Evolutionary conservation across 1,139 yeast species (phyloP), one percentile per base, ranked within the genome.

Genomic region (Arxiozyma bovina): DNA sequence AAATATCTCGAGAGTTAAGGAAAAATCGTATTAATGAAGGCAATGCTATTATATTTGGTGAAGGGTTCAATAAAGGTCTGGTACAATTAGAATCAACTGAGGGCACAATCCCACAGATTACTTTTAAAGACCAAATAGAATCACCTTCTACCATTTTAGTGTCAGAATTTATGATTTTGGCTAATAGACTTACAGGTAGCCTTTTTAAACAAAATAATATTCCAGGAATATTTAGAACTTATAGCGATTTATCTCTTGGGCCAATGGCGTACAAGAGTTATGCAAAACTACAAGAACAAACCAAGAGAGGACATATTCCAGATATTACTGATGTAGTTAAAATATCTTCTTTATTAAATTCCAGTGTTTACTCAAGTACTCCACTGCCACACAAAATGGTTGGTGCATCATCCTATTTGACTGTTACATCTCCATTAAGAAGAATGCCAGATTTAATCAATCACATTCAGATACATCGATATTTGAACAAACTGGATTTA

Each of bases 351-450:
- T 61, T 72, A 56, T 55, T 78, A 66, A 64, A 74, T 17, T 72
- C 74, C 41, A 76, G 82, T 23, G 68, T 69, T 34, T 70, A 77
- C 52, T 65, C 80, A 0, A 64, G 76, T 2, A 52, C 53, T 1
- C 75, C 83, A 1, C 64, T 64, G 1, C 67, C 69, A 0, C 97
- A 91, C 68, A 74, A 76, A 38, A 80, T 86, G 55, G 71, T 90
- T 49, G 96, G 95, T 1, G 71, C 85, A 12, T 68, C 71, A 0
- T 69, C 73, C 17, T 90, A 93, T 65, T 76, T 87, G 8, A 87
- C 89, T 44, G 83, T 87, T 2, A 90, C 99, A 0, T 90, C 97
- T 0, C 99, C 99, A 1, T 75, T 93, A 58, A 75, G 99, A 69
- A 74, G 99, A 60, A 86, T 80, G 62, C 83, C 85, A n/a, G 99